These are phyloP conservation scores for Brasilioporus rufonigricans DNA, from an alignment of 768 basidiomycete genomes.

Conservation along the genomic window DNA sequence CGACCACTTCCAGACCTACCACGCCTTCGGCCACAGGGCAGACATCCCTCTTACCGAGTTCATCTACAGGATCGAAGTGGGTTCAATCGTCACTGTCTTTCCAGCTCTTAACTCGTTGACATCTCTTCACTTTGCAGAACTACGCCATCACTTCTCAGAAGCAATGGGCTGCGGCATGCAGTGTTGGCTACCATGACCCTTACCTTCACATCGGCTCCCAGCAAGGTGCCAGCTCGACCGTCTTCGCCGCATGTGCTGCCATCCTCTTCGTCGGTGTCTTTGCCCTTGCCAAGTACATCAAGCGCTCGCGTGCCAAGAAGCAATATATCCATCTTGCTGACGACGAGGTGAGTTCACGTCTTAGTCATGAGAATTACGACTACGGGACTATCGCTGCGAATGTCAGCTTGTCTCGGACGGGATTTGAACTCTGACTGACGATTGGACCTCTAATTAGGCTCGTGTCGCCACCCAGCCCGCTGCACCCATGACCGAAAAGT, in stretches of 20 bases:
- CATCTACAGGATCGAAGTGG: constrained; percentile 77
- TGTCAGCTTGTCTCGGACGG: constrained; percentile 5
- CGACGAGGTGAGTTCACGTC: constrained; percentile 33
- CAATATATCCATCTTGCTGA: constrained; percentile 36
- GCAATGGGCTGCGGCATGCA: constrained; percentile 45
- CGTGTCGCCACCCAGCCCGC: constrained; percentile 15
- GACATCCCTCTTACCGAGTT: constrained; percentile 85
- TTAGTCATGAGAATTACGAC: not conserved
- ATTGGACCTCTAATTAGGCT: constrained; percentile 7
- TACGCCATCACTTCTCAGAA: constrained; percentile 44
- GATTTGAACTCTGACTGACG: constrained; percentile 7
- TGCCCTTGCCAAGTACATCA: constrained; percentile 35
- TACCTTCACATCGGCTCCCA: constrained; percentile 33
- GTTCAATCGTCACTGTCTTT: constrained; percentile 7
- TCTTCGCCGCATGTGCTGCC: constrained; percentile 35
- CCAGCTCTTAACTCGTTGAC: not conserved
- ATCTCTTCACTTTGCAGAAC: constrained; percentile 29
- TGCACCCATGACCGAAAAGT: constrained; percentile 31
- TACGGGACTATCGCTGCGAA: constrained; percentile 11
- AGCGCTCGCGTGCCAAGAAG: constrained; percentile 34
- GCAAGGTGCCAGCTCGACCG: constrained; percentile 30
- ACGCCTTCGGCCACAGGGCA: constrained; percentile 70
- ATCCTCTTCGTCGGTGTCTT: constrained; percentile 34
- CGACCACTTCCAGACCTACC: constrained; percentile 59
- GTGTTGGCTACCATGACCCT: constrained; percentile 29